Conservation (phyloP, 192 early-diverging fungal species). For the Rhizophagus prolifer region DNA sequence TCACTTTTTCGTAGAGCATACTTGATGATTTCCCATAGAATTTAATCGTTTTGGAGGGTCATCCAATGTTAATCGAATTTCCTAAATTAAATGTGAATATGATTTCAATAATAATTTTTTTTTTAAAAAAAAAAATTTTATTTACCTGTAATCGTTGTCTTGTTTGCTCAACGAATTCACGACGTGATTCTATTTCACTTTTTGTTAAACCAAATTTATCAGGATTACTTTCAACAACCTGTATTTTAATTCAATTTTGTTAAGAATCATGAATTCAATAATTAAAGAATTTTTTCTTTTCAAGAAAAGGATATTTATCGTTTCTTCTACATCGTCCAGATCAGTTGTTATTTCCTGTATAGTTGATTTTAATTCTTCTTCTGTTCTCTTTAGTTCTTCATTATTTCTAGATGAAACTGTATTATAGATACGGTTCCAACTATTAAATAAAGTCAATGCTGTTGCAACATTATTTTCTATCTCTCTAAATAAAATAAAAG, state of each 20-base stretch:
- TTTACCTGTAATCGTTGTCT: conserved; percentile 6
- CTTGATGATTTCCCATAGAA: background rate
- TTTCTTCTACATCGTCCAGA: conserved; percentile 54
- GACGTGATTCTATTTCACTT: conserved; percentile 18
- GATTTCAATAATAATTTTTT: background rate
- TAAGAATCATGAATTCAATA: conserved; percentile 26
- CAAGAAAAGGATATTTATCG: conserved; percentile 45
- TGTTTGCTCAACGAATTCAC: conserved; percentile 10
- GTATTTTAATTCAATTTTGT: conserved; percentile 25
- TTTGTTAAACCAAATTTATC: conserved; percentile 16
- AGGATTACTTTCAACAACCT: background rate
- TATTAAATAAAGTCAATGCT: conserved; percentile 45
- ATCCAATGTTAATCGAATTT: background rate
- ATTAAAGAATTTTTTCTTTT: conserved; percentile 25
- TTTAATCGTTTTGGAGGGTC: background rate
- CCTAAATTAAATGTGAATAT: background rate
- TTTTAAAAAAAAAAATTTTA: conserved; percentile 2
- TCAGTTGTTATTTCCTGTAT: conserved; percentile 48
- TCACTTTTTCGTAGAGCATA: background rate
- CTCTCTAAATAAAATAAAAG: conserved; percentile 1
- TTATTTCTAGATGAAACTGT: conserved; percentile 54
- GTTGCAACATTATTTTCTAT: conserved; percentile 28
- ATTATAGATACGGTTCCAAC: conserved; percentile 54
- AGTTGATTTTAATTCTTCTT: conserved; percentile 46
- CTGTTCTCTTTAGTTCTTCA: conserved; percentile 56